Conservation (phyloP, 306 rosid species). For the Lathyrus aphaca region DNA sequence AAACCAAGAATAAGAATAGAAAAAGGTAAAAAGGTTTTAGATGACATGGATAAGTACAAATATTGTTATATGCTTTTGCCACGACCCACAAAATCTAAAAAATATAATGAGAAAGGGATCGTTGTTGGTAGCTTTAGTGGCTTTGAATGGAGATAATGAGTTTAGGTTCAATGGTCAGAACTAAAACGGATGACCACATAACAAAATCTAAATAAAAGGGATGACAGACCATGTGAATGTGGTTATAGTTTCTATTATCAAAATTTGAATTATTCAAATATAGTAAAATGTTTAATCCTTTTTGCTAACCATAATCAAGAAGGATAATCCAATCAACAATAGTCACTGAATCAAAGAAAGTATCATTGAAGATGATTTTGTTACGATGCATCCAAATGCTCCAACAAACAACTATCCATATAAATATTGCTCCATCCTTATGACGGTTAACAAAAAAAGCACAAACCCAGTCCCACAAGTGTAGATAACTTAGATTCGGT, state of each 20-base stretch:
- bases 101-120: slow-evolving; percentile 27
- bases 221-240: background rate
- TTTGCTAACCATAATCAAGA: no score
- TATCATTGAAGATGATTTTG: no score
- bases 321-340: no score
- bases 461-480: no score
- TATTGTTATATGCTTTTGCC: background rate
- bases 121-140: slow-evolving; percentile 35
- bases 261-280: no score
- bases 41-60: background rate
- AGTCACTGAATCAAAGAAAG: no score
- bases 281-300: no score
- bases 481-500: no score
- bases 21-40: background rate
- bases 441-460: no score
- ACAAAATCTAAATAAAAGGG: background rate
- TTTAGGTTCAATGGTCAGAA: slow-evolving; percentile 43
- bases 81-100: background rate
- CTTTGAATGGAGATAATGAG: slow-evolving; percentile 26
- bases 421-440: no score
- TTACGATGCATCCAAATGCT: no score
- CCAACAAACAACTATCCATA: no score
- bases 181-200: background rate
- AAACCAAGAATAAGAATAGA: background rate
- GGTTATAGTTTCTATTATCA: background rate